phyloP scores from a whole-genome alignment of 2,329 filamentous ascomycete genomes.

The Triangularia verruculosa region DNA sequence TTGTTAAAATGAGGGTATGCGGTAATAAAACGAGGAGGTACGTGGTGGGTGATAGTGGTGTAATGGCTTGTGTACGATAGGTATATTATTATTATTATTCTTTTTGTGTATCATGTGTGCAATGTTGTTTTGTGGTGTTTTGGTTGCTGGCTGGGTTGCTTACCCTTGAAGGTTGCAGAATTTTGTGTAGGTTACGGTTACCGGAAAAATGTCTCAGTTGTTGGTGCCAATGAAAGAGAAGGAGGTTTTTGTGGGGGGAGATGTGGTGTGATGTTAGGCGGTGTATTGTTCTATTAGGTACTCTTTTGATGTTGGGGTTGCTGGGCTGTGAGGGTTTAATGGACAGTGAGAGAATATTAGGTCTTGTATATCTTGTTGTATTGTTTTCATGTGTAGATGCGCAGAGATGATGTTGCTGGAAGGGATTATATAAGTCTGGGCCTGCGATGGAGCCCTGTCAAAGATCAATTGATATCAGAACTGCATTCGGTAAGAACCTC shows the following conservation, averaged over 20 bases:
- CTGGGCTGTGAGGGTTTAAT: neutral
- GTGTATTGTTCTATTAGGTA: neutral
- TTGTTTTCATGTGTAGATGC: no score
- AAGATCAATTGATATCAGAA: no score
- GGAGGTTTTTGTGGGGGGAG: neutral
- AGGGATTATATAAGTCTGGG: no score
- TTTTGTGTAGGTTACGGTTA: neutral
- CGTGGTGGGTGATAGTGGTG: no score
- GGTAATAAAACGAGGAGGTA: no score
- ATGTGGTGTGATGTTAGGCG: neutral
- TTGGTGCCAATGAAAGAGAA: constrained; percentile 14
- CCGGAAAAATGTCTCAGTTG: constrained; percentile 15
- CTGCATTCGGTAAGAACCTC: no score
- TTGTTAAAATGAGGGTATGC: no score
- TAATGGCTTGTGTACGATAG: neutral
- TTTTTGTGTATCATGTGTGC: neutral
- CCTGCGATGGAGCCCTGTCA: no score
- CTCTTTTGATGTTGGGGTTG: neutral
- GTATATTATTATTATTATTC: no score
- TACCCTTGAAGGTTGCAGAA: neutral
- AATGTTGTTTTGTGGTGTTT: neutral
- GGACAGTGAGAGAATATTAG: neutral
- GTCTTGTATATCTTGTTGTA: no score
- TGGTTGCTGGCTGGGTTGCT: neutral
- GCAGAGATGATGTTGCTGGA: neutral